Base-by-base conservation (phyloP, 139 green algal genomes). In the Trebouxia sp. region DNA sequence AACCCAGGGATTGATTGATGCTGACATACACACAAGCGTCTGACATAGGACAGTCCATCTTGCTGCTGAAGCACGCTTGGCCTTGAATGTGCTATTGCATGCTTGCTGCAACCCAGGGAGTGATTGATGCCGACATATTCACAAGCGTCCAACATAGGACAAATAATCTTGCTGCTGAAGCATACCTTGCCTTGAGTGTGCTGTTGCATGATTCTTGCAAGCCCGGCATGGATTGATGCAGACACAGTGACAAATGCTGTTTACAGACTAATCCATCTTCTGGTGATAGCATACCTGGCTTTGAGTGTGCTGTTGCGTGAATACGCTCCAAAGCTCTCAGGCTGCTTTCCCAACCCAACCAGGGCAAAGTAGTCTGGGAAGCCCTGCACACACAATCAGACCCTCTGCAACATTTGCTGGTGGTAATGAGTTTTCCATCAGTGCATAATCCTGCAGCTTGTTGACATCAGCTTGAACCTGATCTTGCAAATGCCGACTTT, bases 281-380 rank as follows among this genome's bases (percentile, higher is more conserved):
- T 0, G 24, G 17, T 11, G 5, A 20, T 20, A 3, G 32, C 28
- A 22, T 69, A 35, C 39, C 69, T 77, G 41, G 37, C 24, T 20
- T 11, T 6, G 6, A 53, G 12, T 15, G 42, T 51, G n/a, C 22
- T 20, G 5, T 53, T 53, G 41, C 69, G 26, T 12, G 26, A 39
- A 9, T 12, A 76, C 0, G 20, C 26, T 30, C 0, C 17, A 38
- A 22, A 6, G 8, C 26, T 7, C 39, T n/a, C n/a, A n/a, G 20
- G 14, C 1, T 74, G 53, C 12, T 58, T 55, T 7, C 77, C 55
- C 4, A 87, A 32, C 4, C 92, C 89, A 42, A 90, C 78, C 38
- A 95, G 78, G 22, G 80, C 83, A 80, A 86, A 91, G 82, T 94
- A 92, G 81, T 96, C 92, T 0, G 92, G 92, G 86, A 96, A 96